Evolutionary conservation across 2,329 filamentous ascomycete species (phyloP), one percentile per base, ranked within the genome.

Genomic region (Pseudocercospora pini-densiflorae): DNA sequence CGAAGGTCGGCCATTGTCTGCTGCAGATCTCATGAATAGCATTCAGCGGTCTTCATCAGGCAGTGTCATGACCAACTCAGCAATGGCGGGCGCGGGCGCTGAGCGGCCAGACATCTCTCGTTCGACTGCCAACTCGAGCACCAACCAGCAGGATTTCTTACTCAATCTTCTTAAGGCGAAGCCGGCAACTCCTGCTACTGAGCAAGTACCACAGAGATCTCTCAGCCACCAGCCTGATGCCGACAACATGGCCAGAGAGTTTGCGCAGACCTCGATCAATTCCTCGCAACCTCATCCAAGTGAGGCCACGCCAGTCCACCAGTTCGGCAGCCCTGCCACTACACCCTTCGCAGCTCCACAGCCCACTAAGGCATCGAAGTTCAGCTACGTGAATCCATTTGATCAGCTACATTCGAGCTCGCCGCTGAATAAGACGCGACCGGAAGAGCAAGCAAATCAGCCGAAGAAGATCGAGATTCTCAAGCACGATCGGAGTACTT

Each of bases 311-410:
- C 70, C 75, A 8, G 72, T 69, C 8, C 74, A 74, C 29, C 70
- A 76, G 47, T 76, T 76, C 53, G 74, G 74, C 59, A 76, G 71
- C 31, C 66, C 69, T 24, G 71, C 73, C 40, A 71, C 62, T 58
- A 71, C 72, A 6, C 72, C 76, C 40, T 84, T 81, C 76, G 82
- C 80, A 68, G 78, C 77, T 29, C 76, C 70, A 62, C 71, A 77
- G 55, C 76, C 79, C 5, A 75, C 76, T 49, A 79, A 77, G 51
- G 73, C 79, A 7, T 78, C 79, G 54, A 82, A 89, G 62, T 92
- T 92, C 77, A 91, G 85, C 29, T 91, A 92, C 78, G 84, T 89
- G 72, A 92, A 92, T 72, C 90, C 90, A 0, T 92, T 92, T 72
- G 89, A 92, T 65, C 85, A 90, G 73, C 81, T 92, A 68, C 86